Evolutionary conservation across 179 eudicot genomes (phyloP).

Genomic region (Dionaea muscipula): DNA sequence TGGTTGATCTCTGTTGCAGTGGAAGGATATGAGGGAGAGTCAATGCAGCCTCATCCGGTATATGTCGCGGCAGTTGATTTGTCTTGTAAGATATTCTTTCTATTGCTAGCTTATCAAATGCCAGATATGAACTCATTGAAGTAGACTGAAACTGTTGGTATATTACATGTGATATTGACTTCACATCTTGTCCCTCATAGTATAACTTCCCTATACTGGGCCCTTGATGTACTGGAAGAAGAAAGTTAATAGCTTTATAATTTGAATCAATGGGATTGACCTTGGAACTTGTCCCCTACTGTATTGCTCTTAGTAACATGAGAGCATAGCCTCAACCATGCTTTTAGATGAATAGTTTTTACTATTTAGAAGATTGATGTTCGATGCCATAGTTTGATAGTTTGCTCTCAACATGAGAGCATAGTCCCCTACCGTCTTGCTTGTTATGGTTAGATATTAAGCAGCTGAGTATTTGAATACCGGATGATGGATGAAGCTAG

Average conservation of each 20-base stretch:
- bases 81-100: conserved; percentile 53
- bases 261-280: not conserved
- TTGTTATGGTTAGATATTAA: no score
- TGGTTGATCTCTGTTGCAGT: conserved; percentile 26
- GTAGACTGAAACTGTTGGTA: not conserved
- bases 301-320: not conserved
- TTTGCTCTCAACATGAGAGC: no score
- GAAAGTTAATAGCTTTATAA: no score
- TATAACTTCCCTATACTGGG: no score
- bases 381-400: no score
- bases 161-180: not conserved
- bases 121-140: not conserved
- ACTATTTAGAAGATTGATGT: no score
- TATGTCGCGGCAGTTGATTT: conserved; percentile 93
- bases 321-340: not conserved
- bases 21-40: conserved; percentile 66
- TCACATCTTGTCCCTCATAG: no score
- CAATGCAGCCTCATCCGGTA: conserved; percentile 80
- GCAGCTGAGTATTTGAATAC: no score
- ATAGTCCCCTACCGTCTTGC: no score
- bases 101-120: not conserved
- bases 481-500: no score
- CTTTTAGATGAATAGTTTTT: not conserved
- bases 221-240: no score
- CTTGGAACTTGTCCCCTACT: not conserved